These are phyloP conservation scores for Geranomyces michiganensis DNA, from an alignment of 192 early-diverging fungal species.

Conservation along the genomic window DNA sequence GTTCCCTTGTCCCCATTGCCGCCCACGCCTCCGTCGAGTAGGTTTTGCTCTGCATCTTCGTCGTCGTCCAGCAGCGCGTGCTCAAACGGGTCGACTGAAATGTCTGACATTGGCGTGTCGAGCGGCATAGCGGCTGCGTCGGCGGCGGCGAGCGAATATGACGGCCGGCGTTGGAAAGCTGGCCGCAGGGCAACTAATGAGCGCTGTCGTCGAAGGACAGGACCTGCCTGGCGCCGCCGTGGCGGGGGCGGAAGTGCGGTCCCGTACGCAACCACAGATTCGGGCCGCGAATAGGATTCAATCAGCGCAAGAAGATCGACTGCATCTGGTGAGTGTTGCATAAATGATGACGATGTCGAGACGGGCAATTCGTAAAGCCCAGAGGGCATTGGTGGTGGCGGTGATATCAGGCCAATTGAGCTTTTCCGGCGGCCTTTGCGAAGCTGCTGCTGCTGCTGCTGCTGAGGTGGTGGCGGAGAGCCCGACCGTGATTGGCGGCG, in stretches of 20 bases:
- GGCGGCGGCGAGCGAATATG: neutral
- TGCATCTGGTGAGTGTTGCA: neutral
- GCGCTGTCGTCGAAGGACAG: neutral
- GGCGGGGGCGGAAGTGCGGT: neutral
- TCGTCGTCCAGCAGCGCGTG: neutral
- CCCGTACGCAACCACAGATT: neutral
- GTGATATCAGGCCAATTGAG: neutral
- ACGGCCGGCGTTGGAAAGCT: neutral
- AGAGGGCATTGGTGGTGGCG: too few relatives aligned
- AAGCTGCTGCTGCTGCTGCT: neutral
- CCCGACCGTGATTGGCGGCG: neutral
- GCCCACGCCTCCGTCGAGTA: neutral
- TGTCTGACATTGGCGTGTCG: conserved; percentile 1
- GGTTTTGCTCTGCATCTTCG: neutral
- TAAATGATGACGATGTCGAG: neutral
- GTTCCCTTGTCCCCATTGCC: neutral
- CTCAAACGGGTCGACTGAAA: neutral
- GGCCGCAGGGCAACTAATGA: neutral
- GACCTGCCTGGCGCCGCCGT: neutral
- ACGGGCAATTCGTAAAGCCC: neutral
- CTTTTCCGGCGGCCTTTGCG: neutral
- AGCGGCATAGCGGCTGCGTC: neutral
- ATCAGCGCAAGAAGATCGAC: neutral
- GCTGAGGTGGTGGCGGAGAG: too few relatives aligned
- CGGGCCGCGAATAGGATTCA: neutral